Conservation (phyloP, 208 protist species). For the Trypanosoma avium region DNA sequence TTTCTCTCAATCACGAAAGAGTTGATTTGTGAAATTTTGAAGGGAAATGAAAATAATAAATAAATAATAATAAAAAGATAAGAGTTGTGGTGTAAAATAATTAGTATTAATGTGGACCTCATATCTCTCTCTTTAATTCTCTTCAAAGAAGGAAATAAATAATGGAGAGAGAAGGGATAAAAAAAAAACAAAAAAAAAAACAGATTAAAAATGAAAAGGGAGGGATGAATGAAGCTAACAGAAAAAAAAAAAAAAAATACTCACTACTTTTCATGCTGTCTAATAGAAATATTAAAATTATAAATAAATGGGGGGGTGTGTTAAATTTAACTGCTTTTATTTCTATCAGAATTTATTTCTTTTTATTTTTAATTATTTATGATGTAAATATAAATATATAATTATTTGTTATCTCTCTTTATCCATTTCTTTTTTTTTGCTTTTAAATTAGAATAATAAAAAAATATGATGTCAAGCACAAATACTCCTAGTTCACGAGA, state of each 20-base stretch:
- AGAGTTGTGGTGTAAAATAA: background rate
- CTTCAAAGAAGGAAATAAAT: background rate
- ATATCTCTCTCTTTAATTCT: no score
- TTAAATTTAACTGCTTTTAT: no score
- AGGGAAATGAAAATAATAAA: no score
- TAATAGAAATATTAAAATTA: no score
- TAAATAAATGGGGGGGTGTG: no score
- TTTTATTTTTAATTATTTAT: background rate
- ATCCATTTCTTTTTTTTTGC: background rate
- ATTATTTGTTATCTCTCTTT: constrained; percentile 3
- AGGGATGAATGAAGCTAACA: background rate
- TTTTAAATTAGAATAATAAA: no score
- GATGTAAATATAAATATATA: background rate
- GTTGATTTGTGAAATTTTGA: no score
- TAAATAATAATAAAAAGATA: background rate
- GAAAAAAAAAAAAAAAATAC: background rate
- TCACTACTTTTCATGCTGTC: no score
- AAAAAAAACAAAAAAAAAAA: background rate
- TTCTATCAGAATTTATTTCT: no score
- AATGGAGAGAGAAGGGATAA: background rate
- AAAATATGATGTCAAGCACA: no score
- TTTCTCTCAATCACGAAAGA: constrained; percentile 20
- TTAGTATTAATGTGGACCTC: no score
- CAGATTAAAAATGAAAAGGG: background rate
- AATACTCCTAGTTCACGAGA: no score